Evolutionary conservation across 78 protist genomes (phyloP).

Genomic region (Guillardia theta): DNA sequence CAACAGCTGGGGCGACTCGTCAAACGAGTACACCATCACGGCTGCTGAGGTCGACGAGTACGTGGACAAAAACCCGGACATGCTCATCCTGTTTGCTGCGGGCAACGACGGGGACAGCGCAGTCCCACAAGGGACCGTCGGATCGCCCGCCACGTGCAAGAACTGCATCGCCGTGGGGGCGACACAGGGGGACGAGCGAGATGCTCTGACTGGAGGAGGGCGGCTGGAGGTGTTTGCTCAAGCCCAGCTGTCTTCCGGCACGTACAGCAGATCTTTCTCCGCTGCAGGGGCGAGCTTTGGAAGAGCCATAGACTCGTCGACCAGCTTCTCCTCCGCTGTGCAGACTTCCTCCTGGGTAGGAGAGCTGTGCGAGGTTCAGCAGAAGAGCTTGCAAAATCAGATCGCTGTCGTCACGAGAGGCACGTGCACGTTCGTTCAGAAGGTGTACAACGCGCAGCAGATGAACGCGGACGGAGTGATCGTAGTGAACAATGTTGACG

Average conservation of each 20-base stretch:
- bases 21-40: not conserved
- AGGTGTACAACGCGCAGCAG: not conserved
- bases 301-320: no score
- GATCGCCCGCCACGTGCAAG: constrained; percentile 17
- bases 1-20: constrained; percentile 26
- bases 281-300: no score
- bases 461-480: not conserved
- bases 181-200: constrained; percentile 1
- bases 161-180: constrained; percentile 42
- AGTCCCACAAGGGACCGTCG: not conserved
- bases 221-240: no score
- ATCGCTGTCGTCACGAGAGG: not conserved
- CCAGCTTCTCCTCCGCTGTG: no score
- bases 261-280: no score
- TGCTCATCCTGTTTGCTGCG: constrained; percentile 34
- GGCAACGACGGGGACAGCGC: constrained; percentile 53
- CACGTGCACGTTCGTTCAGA: not conserved
- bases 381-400: not conserved
- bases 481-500: not conserved
- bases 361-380: not conserved
- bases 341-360: no score
- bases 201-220: not conserved
- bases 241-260: no score
- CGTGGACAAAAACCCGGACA: not conserved
- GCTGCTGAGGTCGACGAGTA: constrained; percentile 11